Percentiles rank a stretch among this genome's conserved stretches.
Evolutionary conservation across 2,329 filamentous ascomycete species (phyloP).

Genomic region (Claviceps africana): DNA sequence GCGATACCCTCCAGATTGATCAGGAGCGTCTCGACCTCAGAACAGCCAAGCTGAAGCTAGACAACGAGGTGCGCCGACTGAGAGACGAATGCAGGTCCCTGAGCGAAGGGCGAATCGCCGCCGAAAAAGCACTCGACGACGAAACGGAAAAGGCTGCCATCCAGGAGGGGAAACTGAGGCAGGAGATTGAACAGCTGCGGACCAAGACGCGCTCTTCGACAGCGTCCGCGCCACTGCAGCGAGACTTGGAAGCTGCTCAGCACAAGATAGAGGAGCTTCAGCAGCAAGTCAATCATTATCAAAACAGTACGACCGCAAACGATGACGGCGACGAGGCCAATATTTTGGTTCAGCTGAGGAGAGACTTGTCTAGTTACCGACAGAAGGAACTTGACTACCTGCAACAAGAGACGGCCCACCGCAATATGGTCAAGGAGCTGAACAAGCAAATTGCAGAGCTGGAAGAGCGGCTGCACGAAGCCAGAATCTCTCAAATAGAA

Average conservation of each 20-base stretch:
- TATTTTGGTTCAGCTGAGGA: conserved; percentile 47
- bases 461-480: conserved; percentile 53
- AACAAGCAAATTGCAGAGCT: conserved; percentile 53
- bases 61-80: conserved; percentile 50
- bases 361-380: conserved; percentile 48
- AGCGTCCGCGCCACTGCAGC: conserved; percentile 32
- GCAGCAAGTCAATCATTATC: conserved; percentile 41
- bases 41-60: conserved; percentile 52
- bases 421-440: conserved; percentile 46
- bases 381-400: conserved; percentile 51
- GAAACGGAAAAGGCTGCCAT: conserved; percentile 51
- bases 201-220: conserved; percentile 27
- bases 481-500: conserved; percentile 37
- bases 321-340: conserved; percentile 28
- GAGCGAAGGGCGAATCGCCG: conserved; percentile 38
- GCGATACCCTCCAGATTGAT: conserved; percentile 47
- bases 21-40: conserved; percentile 56
- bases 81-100: conserved; percentile 49
- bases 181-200: conserved; percentile 40
- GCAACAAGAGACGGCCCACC: conserved; percentile 51
- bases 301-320: conserved; percentile 28
- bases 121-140: conserved; percentile 50
- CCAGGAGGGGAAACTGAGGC: conserved; percentile 49
- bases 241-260: conserved; percentile 44
- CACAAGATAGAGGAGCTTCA: conserved; percentile 54